Base-by-base conservation (phyloP, 352 stramenopile genomes). In the Phytophthora foliorum region DNA sequence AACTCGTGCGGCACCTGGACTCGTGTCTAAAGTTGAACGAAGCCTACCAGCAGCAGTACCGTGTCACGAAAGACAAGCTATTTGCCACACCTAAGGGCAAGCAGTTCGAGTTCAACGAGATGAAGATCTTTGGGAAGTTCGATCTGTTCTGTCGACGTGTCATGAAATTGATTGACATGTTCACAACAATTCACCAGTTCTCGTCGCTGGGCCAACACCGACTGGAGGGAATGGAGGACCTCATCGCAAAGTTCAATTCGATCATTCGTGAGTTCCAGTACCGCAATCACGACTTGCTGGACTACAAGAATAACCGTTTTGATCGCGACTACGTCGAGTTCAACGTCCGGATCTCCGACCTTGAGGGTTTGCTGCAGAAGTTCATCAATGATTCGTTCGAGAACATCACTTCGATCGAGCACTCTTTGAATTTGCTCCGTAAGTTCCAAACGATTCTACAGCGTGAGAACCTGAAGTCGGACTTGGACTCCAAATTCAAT, bases 381-480 rank as follows among this genome's bases (percentile, higher is more conserved):
- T 99, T 99, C 69, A 99, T 99, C 78, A 99, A 99, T 78, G 92
- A 98, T 66, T 99, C 93, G 14, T 99, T 99, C 67, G 97, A 99
- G 73, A 99, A 98, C 60, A 99, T 99, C 74, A 98, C 97, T 14
- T 98, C 93, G 2, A 99, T 99, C 61, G 96, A 99, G 76, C 95
- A 99, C 64, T 99, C 96, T 29, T 80, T 99, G 10, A 93, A 98
- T 53, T 76, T 99, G 5, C 80, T 99, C 19, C 92, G 96, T 59
- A 99, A 99, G 67, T 99, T 99, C 69, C 97, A 99, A 79, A 95
- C 82, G 7, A 99, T 99, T 54, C 76, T 99, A 45, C 97, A 99
- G 80, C 89, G 98, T 45, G 98, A 99, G 61, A 98, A 97, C 54
- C 88, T 99, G n/a, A 99, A 99, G 67, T 97, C 92, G 3, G 97